Evolutionary conservation across 345 rosid genomes (phyloP).

Genomic region (Moricandia arvensis): DNA sequence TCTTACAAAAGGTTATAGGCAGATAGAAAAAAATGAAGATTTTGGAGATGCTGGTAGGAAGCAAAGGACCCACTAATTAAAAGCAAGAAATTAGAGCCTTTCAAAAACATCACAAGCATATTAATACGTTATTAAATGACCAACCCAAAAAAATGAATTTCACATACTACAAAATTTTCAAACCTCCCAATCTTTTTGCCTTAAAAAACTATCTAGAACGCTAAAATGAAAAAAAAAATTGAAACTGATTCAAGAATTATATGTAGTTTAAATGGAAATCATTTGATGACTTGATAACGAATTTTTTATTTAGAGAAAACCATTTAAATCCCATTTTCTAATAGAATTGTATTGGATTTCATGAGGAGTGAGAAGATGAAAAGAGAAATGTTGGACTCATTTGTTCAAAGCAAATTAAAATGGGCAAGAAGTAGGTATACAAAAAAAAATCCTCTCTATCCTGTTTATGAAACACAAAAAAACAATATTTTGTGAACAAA

Average conservation of each 20-base stretch:
- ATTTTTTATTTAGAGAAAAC: not conserved
- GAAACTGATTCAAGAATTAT: conserved; percentile 2
- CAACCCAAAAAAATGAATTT: conserved; percentile 36
- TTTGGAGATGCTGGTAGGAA: conserved; percentile 25
- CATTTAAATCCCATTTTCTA: not conserved
- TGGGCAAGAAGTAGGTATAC: conserved; percentile 8
- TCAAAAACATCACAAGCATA: conserved; percentile 29
- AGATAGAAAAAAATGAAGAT: conserved; percentile 8
- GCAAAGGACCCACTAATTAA: conserved; percentile 37
- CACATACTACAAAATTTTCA: conserved; percentile 18
- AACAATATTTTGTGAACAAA: conserved; percentile 1
- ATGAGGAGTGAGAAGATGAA: not conserved
- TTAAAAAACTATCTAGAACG: not conserved
- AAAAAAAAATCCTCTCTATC: not conserved
- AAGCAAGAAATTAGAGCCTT: conserved; percentile 26
- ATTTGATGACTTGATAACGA: not conserved
- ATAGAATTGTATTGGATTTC: not conserved
- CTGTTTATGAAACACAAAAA: conserved; percentile 5
- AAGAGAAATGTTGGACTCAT: conserved; percentile 32
- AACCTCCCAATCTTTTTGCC: not conserved
- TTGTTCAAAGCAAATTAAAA: conserved; percentile 23
- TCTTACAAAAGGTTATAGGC: conserved; percentile 15
- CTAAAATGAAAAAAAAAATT: not conserved
- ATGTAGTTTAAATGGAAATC: conserved; percentile 3
- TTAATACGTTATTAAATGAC: conserved; percentile 28